Conservation (phyloP, 768 basidiomycete species). For the Sarcomyxa edulis region DNA sequence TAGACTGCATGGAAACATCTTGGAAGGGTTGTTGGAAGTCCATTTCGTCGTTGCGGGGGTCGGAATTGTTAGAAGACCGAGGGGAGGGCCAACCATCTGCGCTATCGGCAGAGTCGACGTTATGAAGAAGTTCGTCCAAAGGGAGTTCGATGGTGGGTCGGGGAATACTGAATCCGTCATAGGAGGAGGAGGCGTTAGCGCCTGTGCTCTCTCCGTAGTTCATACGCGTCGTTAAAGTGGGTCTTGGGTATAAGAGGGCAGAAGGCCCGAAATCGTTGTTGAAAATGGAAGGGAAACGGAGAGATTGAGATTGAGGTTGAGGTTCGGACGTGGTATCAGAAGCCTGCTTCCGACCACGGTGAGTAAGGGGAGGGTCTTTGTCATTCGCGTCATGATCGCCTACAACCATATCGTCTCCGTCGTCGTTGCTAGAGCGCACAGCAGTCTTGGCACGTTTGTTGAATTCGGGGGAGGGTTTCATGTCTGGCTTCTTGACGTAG, state of each 20-base stretch:
- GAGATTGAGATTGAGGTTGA: slow-evolving; percentile 24
- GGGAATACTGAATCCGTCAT: slow-evolving; percentile 54
- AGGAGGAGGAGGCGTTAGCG: slow-evolving; percentile 31
- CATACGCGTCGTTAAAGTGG: slow-evolving; percentile 61
- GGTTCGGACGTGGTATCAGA: slow-evolving; percentile 13
- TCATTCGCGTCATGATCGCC: slow-evolving; percentile 19
- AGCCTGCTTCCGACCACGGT: slow-evolving; percentile 23
- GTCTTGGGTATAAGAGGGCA: slow-evolving; percentile 64
- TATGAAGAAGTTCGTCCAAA: slow-evolving; percentile 73
- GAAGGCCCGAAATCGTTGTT: slow-evolving; percentile 72
- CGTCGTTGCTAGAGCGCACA: slow-evolving; percentile 26
- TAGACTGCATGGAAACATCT: slow-evolving; percentile 4
- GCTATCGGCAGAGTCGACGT: slow-evolving; percentile 30
- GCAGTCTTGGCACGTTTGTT: slow-evolving; percentile 35
- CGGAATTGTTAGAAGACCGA: slow-evolving; percentile 9
- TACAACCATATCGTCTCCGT: slow-evolving; percentile 18
- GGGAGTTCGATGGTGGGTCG: slow-evolving; percentile 84
- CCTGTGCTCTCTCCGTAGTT: slow-evolving; percentile 76
- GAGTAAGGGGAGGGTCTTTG: slow-evolving; percentile 32
- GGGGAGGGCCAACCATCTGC: slow-evolving; percentile 8
- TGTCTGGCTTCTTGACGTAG: slow-evolving; percentile 56
- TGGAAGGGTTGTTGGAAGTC: not conserved
- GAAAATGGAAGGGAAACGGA: slow-evolving; percentile 74
- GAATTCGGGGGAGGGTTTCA: slow-evolving; percentile 63
- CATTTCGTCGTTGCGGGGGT: slow-evolving; percentile 1